Evolutionary conservation across 306 rosid genomes (phyloP).

Genomic region (Vicia villosa): DNA sequence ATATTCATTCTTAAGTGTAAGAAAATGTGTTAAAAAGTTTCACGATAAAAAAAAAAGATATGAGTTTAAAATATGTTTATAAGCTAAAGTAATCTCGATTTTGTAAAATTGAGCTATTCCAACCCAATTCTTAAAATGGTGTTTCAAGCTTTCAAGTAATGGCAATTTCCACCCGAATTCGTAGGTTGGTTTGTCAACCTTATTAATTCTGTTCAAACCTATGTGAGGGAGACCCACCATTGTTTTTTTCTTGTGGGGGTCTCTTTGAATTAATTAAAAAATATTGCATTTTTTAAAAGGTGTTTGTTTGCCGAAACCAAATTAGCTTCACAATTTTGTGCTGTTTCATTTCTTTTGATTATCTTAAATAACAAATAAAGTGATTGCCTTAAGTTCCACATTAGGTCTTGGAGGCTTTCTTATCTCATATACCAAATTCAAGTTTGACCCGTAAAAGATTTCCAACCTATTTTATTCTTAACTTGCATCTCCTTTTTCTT

Average conservation of each 20-base stretch:
- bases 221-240: conserved; percentile 69
- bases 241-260: conserved; percentile 69
- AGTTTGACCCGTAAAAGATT: conserved; percentile 45
- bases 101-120: too few species aligned
- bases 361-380: conserved; percentile 3
- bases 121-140: too few species aligned
- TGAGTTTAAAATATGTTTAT: too few species aligned
- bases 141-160: neutral
- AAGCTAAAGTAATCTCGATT: too few species aligned
- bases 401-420: conserved; percentile 38
- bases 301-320: conserved; percentile 28
- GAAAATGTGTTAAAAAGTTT: too few species aligned
- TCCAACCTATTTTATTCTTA: conserved; percentile 49
- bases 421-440: conserved; percentile 40
- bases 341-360: neutral
- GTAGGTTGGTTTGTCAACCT: conserved; percentile 23
- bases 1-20: too few species aligned
- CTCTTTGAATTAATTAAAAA: conserved; percentile 44
- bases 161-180: neutral
- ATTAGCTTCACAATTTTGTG: conserved; percentile 31
- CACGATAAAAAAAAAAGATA: too few species aligned
- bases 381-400: conserved; percentile 12
- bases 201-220: conserved; percentile 42
- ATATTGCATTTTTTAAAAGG: conserved; percentile 46
- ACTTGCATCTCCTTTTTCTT: conserved; percentile 67